Conservation (phyloP, 2,329 filamentous ascomycete genomes). For the Pseudogymnoascus sp. region DNA sequence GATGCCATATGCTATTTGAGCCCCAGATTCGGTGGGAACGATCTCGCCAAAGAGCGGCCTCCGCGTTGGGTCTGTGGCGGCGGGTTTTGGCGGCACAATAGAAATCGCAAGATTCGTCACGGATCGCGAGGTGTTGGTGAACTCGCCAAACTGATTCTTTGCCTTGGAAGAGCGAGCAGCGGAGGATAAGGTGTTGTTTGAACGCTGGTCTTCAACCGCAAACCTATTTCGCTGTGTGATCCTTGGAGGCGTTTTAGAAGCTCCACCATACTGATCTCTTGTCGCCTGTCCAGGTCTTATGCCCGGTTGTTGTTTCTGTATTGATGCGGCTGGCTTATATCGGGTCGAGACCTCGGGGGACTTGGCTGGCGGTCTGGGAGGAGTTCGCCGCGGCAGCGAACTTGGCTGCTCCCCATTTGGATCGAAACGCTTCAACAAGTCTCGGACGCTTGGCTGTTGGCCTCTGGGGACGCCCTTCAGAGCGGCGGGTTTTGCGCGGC, state of each 20-base stretch:
- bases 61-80: constrained; percentile 28
- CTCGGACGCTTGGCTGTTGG: constrained; percentile 64
- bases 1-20: constrained; percentile 54
- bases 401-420: constrained; percentile 41
- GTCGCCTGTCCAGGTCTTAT: constrained; percentile 16
- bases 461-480: constrained; percentile 21
- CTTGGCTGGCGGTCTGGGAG: not conserved
- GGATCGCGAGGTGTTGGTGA: constrained; percentile 37
- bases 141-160: constrained; percentile 30
- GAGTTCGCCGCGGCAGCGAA: not conserved
- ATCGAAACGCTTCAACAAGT: constrained; percentile 74
- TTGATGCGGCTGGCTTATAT: not conserved
- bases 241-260: constrained; percentile 15
- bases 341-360: not conserved
- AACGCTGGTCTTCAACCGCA: constrained; percentile 44
- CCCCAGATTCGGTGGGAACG: constrained; percentile 49
- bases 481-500: constrained; percentile 21
- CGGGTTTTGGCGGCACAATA: constrained; percentile 23
- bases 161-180: constrained; percentile 53
- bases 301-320: not conserved
- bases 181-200: constrained; percentile 51
- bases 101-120: constrained; percentile 34
- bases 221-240: constrained; percentile 39
- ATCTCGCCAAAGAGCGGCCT: constrained; percentile 71
- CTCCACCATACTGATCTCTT: not conserved